phyloP scores from a whole-genome alignment of 2,329 filamentous ascomycete genomes.

The Exutisphaerella laricina region DNA sequence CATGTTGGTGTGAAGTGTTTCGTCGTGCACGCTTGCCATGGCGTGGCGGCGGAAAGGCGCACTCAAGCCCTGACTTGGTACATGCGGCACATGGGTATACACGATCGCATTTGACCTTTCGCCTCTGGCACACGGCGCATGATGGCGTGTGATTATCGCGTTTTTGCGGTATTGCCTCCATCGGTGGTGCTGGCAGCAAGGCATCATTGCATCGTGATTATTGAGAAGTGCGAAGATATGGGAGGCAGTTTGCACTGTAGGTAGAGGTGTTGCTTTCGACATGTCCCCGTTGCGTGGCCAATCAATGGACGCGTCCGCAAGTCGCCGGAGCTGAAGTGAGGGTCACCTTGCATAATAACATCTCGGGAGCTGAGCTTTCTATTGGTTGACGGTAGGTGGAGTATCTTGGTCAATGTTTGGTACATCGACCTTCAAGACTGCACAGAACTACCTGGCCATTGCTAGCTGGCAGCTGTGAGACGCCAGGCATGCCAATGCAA shows the following conservation, averaged over 20 bases:
- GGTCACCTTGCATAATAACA: no score
- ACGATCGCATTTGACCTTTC: constrained; percentile 27
- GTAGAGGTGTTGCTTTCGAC: background rate
- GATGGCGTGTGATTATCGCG: constrained; percentile 27
- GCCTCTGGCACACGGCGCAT: constrained; percentile 24
- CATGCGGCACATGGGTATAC: constrained; percentile 23
- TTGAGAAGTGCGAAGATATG: no score
- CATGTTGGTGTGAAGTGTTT: constrained; percentile 11
- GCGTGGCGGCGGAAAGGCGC: constrained; percentile 17
- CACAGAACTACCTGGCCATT: no score
- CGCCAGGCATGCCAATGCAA: no score
- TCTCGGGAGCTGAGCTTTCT: no score
- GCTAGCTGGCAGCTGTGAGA: no score
- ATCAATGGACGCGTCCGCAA: background rate
- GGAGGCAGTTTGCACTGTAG: no score
- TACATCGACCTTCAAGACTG: no score
- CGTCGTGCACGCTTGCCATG: constrained; percentile 20
- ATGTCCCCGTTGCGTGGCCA: background rate
- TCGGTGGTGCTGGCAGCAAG: no score
- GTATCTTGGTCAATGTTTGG: no score
- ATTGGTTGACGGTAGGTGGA: no score
- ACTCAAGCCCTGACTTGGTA: constrained; percentile 25
- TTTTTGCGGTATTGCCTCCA: constrained; percentile 9
- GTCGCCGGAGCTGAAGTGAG: background rate
- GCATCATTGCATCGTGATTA: no score